These are phyloP conservation scores for Parascedosporium putredinis DNA, from an alignment of 2,329 filamentous ascomycete species.

Conservation along the genomic window DNA sequence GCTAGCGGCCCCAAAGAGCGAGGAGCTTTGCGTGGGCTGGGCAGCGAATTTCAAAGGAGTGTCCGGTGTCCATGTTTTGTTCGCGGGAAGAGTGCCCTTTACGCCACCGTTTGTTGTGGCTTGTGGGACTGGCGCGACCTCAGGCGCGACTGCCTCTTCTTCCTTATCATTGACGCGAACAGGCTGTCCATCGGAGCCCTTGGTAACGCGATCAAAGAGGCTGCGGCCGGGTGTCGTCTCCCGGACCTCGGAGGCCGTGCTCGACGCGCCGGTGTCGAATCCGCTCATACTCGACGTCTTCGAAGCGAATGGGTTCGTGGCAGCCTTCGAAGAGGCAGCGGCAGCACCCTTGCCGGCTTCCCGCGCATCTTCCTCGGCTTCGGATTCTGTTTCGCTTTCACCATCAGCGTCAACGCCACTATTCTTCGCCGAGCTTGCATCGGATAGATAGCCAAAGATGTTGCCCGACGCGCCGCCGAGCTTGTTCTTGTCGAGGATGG, in stretches of 20 bases:
- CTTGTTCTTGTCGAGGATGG: slow-evolving; percentile 32
- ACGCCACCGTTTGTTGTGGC: slow-evolving; percentile 17
- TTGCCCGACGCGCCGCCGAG: slow-evolving; percentile 27
- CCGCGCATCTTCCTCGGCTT: slow-evolving; percentile 29
- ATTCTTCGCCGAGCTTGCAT: slow-evolving; percentile 42
- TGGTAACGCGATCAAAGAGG: slow-evolving; percentile 45
- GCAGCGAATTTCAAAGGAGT: slow-evolving; percentile 45
- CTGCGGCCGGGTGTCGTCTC: slow-evolving; percentile 37
- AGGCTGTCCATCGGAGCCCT: slow-evolving; percentile 38
- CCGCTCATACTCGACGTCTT: slow-evolving; percentile 19
- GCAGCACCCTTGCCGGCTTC: slow-evolving; percentile 14
- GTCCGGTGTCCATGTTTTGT: slow-evolving; percentile 39
- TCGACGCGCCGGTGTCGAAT: slow-evolving; percentile 17
- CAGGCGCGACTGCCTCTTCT: slow-evolving; percentile 18
- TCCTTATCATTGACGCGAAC: slow-evolving; percentile 28
- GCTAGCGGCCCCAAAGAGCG: slow-evolving; percentile 15
- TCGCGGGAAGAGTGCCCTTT: slow-evolving; percentile 24
- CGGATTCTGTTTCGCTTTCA: slow-evolving; percentile 34
- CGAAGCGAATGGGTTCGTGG: slow-evolving; percentile 17
- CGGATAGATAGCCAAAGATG: slow-evolving; percentile 51
- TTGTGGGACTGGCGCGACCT: slow-evolving; percentile 11
- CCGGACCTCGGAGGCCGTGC: slow-evolving; percentile 29
- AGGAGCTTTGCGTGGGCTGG: slow-evolving; percentile 12
- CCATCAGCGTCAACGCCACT: slow-evolving; percentile 39
- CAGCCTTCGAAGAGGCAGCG: slow-evolving; percentile 20